These are phyloP conservation scores for Apiospora marii DNA, from an alignment of 2,329 filamentous ascomycete species.

Conservation along the genomic window DNA sequence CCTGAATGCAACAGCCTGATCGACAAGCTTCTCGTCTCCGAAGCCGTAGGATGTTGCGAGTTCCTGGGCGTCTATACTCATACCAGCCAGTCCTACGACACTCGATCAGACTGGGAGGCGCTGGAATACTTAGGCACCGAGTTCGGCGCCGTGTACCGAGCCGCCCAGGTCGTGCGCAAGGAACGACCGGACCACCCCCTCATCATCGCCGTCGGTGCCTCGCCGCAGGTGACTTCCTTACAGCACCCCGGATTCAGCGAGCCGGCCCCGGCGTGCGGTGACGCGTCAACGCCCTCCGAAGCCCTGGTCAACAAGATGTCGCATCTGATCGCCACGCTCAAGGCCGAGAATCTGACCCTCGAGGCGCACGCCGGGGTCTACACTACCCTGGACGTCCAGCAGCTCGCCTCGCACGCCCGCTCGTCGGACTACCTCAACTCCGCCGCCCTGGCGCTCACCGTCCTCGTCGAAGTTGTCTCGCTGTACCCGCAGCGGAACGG, in stretches of 20 bases:
- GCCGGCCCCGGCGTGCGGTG: neutral
- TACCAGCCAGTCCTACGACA: conserved; percentile 74
- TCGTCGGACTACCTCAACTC: conserved; percentile 52
- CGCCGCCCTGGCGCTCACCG: conserved; percentile 68
- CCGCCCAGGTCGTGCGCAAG: conserved; percentile 48
- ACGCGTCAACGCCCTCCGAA: neutral
- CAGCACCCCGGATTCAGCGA: conserved; percentile 57
- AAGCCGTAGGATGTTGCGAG: conserved; percentile 45
- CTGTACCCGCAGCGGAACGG: conserved; percentile 68
- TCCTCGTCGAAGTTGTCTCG: conserved; percentile 76
- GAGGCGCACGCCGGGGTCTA: conserved; percentile 83
- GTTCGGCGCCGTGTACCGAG: conserved; percentile 60
- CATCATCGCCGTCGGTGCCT: conserved; percentile 76
- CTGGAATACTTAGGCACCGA: conserved; percentile 67
- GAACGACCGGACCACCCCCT: conserved; percentile 43
- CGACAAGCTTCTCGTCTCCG: conserved; percentile 50
- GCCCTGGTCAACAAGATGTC: conserved; percentile 41
- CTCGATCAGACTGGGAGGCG: conserved; percentile 61
- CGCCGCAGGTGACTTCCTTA: conserved; percentile 74
- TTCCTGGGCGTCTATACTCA: conserved; percentile 77
- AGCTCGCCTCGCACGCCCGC: conserved; percentile 74
- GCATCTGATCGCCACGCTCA: conserved; percentile 48
- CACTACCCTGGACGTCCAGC: conserved; percentile 78
- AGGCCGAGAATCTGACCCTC: conserved; percentile 53
- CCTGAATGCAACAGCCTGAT: conserved; percentile 56